A percentile compares a stretch with the other conserved stretches of the same genome.
Evolutionary conservation across 129 eudicot species (phyloP).

Genomic region (Helianthus annuus): HanXRQr2.0-SUNRISE NC_035440.2:44719191-44719690

Average conservation of each 20-base stretch:
- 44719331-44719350: too few relatives aligned
- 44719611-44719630: not conserved
- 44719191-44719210: too few relatives aligned
- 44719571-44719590: conserved; percentile 87
- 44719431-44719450: not conserved
- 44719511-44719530: conserved; percentile 12
- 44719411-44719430: not conserved
- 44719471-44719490: not conserved
- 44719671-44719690: not conserved
- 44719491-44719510: not conserved
- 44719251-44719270: too few relatives aligned
- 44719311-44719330: too few relatives aligned
- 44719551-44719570: conserved; percentile 74
- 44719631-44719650: conserved; percentile 6
- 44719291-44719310: too few relatives aligned
- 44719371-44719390: too few relatives aligned
- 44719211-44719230: too few relatives aligned
- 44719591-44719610: conserved; percentile 73
- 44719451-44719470: not conserved
- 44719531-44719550: conserved; percentile 91
- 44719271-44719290: too few relatives aligned
- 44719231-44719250: too few relatives aligned
- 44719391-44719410: too few relatives aligned
- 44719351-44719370: too few relatives aligned
- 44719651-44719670: conserved; percentile 11